Conservation (phyloP, 2,329 filamentous ascomycete species). For the Penicillium sp. region DNA sequence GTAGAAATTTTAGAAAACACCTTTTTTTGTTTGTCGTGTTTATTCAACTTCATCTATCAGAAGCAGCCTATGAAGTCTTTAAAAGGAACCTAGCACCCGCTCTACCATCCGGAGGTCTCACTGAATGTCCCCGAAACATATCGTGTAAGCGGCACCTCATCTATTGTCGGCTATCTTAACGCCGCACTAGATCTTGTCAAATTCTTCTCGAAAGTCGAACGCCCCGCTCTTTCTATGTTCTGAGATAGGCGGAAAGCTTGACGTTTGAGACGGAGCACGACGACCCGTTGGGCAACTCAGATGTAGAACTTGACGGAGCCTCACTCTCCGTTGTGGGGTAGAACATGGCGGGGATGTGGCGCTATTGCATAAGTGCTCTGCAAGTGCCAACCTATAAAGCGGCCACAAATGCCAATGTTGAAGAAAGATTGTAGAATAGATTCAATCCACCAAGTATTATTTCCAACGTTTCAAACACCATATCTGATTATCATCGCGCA, state of each 20-base stretch:
- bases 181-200: not conserved
- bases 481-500: not conserved
- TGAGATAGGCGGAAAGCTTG: no score
- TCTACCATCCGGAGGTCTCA: no score
- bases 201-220: not conserved
- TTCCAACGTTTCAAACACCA: not conserved
- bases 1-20: not conserved
- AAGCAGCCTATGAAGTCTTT: no score
- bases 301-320: not conserved
- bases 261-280: not conserved
- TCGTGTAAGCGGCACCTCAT: no score
- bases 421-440: no score
- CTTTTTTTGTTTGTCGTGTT: no score
- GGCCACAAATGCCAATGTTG: not conserved
- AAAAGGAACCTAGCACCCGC: no score
- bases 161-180: no score
- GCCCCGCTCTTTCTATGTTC: not conserved
- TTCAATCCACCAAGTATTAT: not conserved
- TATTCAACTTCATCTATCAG: no score
- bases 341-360: not conserved
- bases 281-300: not conserved
- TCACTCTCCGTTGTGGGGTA: not conserved
- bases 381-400: not conserved
- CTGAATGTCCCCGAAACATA: no score
- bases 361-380: not conserved